These are phyloP conservation scores for Heterobasidion occidentale DNA, from an alignment of 1,284 basidiomycete genomes.

Conservation along the genomic window DNA sequence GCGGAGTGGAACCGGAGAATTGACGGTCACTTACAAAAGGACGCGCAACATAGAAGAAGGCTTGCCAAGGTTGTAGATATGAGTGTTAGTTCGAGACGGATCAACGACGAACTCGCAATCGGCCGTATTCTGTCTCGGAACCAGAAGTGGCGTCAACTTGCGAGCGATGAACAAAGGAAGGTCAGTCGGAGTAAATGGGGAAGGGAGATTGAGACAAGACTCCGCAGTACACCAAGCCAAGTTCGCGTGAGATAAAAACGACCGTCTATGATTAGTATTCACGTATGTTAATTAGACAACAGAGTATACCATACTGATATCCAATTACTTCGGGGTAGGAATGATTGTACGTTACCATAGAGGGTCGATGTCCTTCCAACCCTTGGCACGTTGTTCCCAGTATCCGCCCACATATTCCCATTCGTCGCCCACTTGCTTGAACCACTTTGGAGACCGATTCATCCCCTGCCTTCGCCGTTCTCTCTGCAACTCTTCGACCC, in stretches of 20 bases:
- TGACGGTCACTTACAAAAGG: background rate
- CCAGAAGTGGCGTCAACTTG: no score
- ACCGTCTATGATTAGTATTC: background rate
- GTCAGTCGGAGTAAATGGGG: no score
- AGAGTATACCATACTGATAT: background rate
- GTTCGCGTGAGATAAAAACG: background rate
- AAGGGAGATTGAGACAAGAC: no score
- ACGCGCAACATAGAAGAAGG: background rate
- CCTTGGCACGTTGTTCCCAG: constrained; percentile 64
- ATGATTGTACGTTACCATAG: constrained; percentile 49
- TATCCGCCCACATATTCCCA: constrained; percentile 78
- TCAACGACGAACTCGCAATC: no score
- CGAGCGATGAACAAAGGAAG: no score
- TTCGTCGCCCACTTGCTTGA: constrained; percentile 60
- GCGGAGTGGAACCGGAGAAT: constrained; percentile 3
- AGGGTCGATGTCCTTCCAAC: constrained; percentile 52
- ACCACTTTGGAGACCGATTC: constrained; percentile 63
- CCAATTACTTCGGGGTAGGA: background rate
- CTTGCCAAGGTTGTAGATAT: background rate
- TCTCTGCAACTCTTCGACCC: constrained; percentile 70
- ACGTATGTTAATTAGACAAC: background rate
- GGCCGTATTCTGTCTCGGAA: no score
- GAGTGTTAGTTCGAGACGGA: no score
- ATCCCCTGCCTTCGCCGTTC: constrained; percentile 51
- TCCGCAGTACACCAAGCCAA: background rate